A percentile compares a stretch with the other conserved stretches of the same genome.
Conservation (phyloP, 768 basidiomycete genomes). For the Phaeotremella fagi region DNA sequence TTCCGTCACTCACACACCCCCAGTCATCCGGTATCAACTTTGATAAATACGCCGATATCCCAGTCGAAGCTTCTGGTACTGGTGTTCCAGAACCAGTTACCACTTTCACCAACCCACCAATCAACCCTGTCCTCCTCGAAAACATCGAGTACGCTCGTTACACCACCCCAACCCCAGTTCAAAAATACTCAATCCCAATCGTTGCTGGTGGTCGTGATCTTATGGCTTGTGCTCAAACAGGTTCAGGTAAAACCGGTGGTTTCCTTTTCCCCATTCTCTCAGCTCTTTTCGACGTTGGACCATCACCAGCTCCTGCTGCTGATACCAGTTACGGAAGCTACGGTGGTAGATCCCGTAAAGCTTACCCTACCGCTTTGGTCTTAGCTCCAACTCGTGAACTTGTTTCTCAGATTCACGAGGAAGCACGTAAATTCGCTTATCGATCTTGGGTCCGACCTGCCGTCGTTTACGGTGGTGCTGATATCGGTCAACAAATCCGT, state of each 20-base stretch:
- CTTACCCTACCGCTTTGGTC: constrained; percentile 94
- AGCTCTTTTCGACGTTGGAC: constrained; percentile 79
- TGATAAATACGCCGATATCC: constrained; percentile 99
- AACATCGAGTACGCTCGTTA: constrained; percentile 92
- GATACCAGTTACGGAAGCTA: constrained; percentile 48
- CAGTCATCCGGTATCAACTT: constrained; percentile 99
- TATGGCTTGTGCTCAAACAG: constrained; percentile 66
- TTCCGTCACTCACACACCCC: constrained; percentile 3
- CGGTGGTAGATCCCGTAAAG: constrained; percentile 73
- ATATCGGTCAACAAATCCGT: constrained; percentile 92
- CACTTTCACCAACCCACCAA: constrained; percentile 78
- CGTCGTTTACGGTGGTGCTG: constrained; percentile 98
- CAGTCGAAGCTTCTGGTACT: constrained; percentile 94
- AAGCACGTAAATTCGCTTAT: constrained; percentile 98
- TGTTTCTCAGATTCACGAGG: constrained; percentile 98
- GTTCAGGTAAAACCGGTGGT: constrained; percentile 98
- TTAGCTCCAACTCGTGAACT: constrained; percentile 97
- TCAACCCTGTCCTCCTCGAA: constrained; percentile 89
- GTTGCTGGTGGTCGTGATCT: constrained; percentile 66
- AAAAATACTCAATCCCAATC: constrained; percentile 99
- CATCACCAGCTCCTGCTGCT: constrained; percentile 63
- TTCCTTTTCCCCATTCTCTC: constrained; percentile 99
- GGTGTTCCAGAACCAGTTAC: constrained; percentile 93
- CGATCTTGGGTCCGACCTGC: constrained; percentile 99
- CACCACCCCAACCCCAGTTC: constrained; percentile 92